Percentiles rank a stretch among this genome's conserved stretches.
Evolutionary conservation across 805 yeast species (phyloP).

Genomic region (Starmera amethionina): DNA sequence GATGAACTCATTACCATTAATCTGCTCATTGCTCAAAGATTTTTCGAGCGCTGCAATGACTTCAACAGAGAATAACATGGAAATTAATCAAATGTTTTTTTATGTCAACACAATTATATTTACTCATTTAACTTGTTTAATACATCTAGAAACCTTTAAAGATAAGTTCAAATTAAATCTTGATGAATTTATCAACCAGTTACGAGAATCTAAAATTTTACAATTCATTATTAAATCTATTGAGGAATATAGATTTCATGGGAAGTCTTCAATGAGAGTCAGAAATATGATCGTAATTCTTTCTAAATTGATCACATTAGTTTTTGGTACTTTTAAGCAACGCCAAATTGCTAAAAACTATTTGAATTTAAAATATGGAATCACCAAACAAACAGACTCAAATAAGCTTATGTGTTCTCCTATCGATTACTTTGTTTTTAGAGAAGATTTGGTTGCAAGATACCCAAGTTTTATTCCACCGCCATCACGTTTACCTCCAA

Average conservation of each 20-base stretch:
- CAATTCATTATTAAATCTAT: slow-evolving; percentile 35
- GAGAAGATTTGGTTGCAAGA: slow-evolving; percentile 63
- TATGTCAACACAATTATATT: too few species aligned
- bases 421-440: slow-evolving; percentile 71
- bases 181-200: slow-evolving; percentile 1
- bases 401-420: slow-evolving; percentile 53
- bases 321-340: slow-evolving; percentile 48
- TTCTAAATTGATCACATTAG: slow-evolving; percentile 44
- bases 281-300: slow-evolving; percentile 46
- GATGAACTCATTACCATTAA: too few species aligned
- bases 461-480: slow-evolving; percentile 65
- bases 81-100: too few species aligned
- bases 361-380: slow-evolving; percentile 31
- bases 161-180: too few species aligned
- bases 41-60: too few species aligned
- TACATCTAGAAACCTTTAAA: too few species aligned
- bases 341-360: slow-evolving; percentile 35
- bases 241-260: slow-evolving; percentile 60
- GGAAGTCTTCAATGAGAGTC: slow-evolving; percentile 33
- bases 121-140: too few species aligned
- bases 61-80: too few species aligned
- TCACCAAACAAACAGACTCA: slow-evolving; percentile 18
- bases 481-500: slow-evolving; percentile 33
- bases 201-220: slow-evolving; percentile 30
- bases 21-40: too few species aligned